These are phyloP conservation scores for Parietichytrium sp. DNA, from an alignment of 108 stramenopile species.

Conservation along the genomic window DNA sequence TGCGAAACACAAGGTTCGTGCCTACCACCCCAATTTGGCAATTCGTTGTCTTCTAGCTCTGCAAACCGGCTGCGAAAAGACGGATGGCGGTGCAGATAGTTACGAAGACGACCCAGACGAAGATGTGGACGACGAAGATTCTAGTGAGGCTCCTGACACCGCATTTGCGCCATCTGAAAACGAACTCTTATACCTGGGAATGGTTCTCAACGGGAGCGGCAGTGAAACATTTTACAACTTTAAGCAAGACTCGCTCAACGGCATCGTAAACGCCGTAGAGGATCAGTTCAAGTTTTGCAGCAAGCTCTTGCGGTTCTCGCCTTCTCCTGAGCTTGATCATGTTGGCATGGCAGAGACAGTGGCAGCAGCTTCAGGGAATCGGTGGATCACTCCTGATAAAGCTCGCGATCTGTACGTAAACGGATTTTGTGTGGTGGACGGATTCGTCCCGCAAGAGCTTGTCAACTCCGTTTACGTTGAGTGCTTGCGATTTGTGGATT, in stretches of 20 bases:
- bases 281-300: slow-evolving; percentile 8
- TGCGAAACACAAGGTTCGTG: too few species aligned
- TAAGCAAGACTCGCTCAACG: slow-evolving; percentile 31
- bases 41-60: too few species aligned
- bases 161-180: too few species aligned
- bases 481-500: not conserved
- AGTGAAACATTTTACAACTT: slow-evolving; percentile 11
- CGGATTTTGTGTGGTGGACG: slow-evolving; percentile 32
- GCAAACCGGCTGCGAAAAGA: too few species aligned
- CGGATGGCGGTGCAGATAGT: too few species aligned
- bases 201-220: not conserved
- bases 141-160: not conserved
- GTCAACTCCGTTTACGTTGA: not conserved
- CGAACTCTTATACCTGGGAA: not conserved
- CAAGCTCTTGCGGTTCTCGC: slow-evolving; percentile 4
- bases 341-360: not conserved
- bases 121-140: not conserved
- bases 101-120: not conserved
- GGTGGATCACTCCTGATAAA: not conserved
- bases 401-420: not conserved
- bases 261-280: slow-evolving; percentile 12
- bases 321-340: too few species aligned
- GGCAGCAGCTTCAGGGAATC: not conserved
- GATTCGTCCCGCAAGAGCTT: not conserved
- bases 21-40: too few species aligned